Base-by-base conservation (phyloP, 805 yeast genomes). In the Candida lessepsii region DNA sequence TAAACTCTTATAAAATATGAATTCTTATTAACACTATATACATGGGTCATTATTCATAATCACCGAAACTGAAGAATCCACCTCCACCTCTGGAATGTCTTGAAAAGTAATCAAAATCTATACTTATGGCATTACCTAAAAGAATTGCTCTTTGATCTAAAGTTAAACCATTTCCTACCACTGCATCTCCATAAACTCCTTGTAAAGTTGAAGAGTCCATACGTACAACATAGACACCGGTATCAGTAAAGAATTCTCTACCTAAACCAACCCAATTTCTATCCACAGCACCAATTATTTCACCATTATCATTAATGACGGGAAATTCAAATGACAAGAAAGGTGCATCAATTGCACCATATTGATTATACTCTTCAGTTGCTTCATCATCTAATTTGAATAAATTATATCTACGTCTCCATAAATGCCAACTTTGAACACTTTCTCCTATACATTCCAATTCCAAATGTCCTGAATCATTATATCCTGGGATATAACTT, bases 41-140 rank as follows among this genome's bases (percentile, higher is more conserved):
- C n/a, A n/a, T n/a, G n/a, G n/a, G 20, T 14, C 3, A 9, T 15
- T 36, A 41, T 27, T 41, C 44, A 31, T 36, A 41, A 24, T 42
- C 48, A 3, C 63, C 60, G 34, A 65, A 60, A 23, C 58, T 49
- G 40, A 73, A 50, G 11, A 81, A 75, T 20, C 76, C 73, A 5
- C 67, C 68, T 16, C 74, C 72, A 27, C 80, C 72, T 34, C 73
- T 52, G 14, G 91, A 81, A 58, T 90, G 97, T 58, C 98, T 76
- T n/a, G 96, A 86, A 62, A 93, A 93, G 65, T 90, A 93, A 63
- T 93, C 99, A 61, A 88, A 93, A 61, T 93, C 99, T 45, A 93
- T 83, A 43, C 95, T 84, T 1, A 93, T 83, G 0, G 97, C 96
- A 45, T 84, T 86, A 0, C 88, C 96, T 40, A 93, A 68, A 59